Evolutionary conservation across 2,329 filamentous ascomycete species (phyloP).

Genomic region (Talaromyces sp.): DNA sequence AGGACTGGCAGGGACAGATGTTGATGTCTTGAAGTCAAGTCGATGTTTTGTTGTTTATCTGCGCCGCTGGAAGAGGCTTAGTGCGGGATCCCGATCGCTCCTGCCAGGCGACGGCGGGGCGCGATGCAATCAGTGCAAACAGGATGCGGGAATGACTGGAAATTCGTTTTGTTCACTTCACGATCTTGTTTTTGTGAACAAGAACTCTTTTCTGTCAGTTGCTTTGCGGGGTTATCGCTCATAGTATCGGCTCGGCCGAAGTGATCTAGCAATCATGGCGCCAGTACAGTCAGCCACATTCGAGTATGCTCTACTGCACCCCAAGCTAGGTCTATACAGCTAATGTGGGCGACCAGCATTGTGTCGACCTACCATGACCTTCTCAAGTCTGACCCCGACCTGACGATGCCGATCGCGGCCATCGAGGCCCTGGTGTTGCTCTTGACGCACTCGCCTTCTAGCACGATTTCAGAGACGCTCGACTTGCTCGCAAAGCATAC

Average conservation of each 20-base stretch:
- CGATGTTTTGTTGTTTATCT: constrained; percentile 29
- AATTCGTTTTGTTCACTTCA: background rate
- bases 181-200: background rate
- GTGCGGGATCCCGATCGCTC: constrained; percentile 22
- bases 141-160: constrained; percentile 14
- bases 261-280: constrained; percentile 22
- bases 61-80: constrained; percentile 22
- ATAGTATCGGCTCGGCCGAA: background rate
- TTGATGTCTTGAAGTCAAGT: background rate
- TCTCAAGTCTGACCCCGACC: constrained; percentile 66
- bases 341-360: constrained; percentile 43
- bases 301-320: constrained; percentile 26
- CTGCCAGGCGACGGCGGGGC: constrained; percentile 17
- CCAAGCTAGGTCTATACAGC: constrained; percentile 1
- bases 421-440: constrained; percentile 88
- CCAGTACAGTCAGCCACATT: constrained; percentile 30
- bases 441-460: constrained; percentile 71
- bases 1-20: background rate
- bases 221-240: background rate
- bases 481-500: constrained; percentile 77
- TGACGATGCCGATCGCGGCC: constrained; percentile 93
- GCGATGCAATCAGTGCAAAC: constrained; percentile 37
- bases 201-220: background rate
- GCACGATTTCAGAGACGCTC: constrained; percentile 91
- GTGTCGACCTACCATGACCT: constrained; percentile 63